Evolutionary conservation across 805 yeast species (phyloP).

Genomic region (Candida nitratophila): DNA sequence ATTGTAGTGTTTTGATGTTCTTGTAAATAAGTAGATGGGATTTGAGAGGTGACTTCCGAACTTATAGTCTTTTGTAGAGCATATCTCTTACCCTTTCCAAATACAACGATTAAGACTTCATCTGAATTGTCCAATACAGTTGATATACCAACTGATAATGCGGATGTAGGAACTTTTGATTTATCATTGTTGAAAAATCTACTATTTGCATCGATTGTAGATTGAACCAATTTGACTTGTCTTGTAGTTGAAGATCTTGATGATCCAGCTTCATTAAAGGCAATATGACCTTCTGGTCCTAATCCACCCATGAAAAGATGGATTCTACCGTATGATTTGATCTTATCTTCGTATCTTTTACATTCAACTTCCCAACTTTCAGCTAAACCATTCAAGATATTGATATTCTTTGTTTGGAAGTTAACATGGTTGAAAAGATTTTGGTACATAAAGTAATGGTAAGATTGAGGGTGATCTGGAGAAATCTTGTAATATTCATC

Average conservation of each 20-base stretch:
- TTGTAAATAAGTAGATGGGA: constrained; percentile 45
- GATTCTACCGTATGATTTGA: constrained; percentile 40
- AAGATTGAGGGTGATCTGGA: constrained; percentile 43
- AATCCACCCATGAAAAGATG: constrained; percentile 51
- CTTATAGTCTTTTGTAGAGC: constrained; percentile 41
- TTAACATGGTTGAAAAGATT: constrained; percentile 51
- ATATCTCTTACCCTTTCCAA: constrained; percentile 38
- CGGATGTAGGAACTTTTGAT: constrained; percentile 42
- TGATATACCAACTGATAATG: constrained; percentile 50
- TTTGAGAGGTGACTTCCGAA: constrained; percentile 32
- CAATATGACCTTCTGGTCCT: constrained; percentile 57
- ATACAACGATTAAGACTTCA: constrained; percentile 44
- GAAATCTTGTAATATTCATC: constrained; percentile 48
- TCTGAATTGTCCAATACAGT: constrained; percentile 49
- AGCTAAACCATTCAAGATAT: constrained; percentile 49
- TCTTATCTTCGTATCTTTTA: constrained; percentile 38
- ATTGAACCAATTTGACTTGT: constrained; percentile 36
- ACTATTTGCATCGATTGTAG: constrained; percentile 47
- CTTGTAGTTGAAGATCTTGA: constrained; percentile 38
- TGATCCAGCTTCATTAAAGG: constrained; percentile 54
- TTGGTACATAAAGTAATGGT: constrained; percentile 51
- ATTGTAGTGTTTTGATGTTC: constrained; percentile 37
- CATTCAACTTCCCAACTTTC: constrained; percentile 40
- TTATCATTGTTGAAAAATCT: constrained; percentile 42
- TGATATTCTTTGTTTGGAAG: constrained; percentile 42